Evolutionary conservation across 2,329 filamentous ascomycete genomes (phyloP).

Genomic region (Apiospora arundinis): DNA sequence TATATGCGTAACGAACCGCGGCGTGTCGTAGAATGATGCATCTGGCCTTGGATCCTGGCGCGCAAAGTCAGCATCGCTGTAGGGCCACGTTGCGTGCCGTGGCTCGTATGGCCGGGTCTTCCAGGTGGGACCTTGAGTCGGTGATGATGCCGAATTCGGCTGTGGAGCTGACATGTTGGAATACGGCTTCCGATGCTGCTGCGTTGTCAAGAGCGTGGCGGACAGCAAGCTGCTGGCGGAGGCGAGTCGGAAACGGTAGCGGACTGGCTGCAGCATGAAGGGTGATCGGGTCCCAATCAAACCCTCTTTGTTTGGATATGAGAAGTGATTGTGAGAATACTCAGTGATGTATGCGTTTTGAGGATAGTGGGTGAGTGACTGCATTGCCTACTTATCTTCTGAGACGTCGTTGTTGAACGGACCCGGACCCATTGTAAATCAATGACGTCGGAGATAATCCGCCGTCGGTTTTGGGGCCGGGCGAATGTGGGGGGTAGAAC

Average conservation of each 20-base stretch:
- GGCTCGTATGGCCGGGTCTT: slow-evolving; percentile 14
- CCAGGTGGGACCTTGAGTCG: background rate
- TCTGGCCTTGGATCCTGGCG: slow-evolving; percentile 13
- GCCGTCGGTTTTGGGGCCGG: background rate
- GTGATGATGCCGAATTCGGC: background rate
- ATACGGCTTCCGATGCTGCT: background rate
- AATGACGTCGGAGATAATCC: slow-evolving; percentile 11
- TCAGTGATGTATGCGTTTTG: background rate
- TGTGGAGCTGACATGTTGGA: background rate
- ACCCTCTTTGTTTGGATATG: too few species aligned
- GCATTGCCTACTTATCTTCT: too few species aligned
- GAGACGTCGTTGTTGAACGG: background rate
- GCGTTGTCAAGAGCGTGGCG: background rate
- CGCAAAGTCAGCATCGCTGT: slow-evolving; percentile 21
- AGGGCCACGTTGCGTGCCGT: slow-evolving; percentile 20
- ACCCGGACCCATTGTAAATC: background rate
- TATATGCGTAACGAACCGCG: slow-evolving; percentile 24
- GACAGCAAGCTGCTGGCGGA: background rate
- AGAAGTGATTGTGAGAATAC: too few species aligned
- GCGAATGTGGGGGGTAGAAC: background rate
- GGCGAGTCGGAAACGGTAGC: background rate
- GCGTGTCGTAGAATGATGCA: slow-evolving; percentile 8
- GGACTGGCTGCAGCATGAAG: slow-evolving; percentile 3
- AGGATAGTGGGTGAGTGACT: background rate
- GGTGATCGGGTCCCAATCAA: too few species aligned